Evolutionary conservation across 1,139 yeast species (phyloP), one percentile per base, ranked within the genome.

Genomic region (Geotrichum macrosporum): DNA sequence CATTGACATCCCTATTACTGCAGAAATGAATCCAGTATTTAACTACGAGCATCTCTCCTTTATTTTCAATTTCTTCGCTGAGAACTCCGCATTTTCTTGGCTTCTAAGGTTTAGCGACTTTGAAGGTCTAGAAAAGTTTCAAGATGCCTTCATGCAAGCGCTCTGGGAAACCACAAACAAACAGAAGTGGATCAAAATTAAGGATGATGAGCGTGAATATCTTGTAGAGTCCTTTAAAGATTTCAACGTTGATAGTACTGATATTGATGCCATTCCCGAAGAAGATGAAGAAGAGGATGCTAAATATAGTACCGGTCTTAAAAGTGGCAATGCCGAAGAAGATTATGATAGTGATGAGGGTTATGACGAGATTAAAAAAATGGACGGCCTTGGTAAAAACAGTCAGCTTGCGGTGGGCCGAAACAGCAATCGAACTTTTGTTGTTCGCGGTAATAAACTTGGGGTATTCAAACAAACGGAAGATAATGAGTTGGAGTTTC

Each of bases 381-480:
- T 63, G 54, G 46, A 57, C 27, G 59, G 62, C 40, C 56, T 61
- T 47, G 64, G 67, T n/a, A n/a, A n/a, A 19, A 70, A 84, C 61
- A 74, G 79, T 45, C 79, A 78, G 26, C 71, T 88, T 55, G 80
- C 84, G 0, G 80, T 86, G 15, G 92, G 95, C 1, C 76, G 70
- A 53, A 75, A 76, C 46, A 80, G 80, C 54, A 81, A 84, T 59
- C 73, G 94, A 31, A 75, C 94, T 0, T 88, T 75, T 62, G 92
- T 88, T 26, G n/a, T 84, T 0, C 76, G 94, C 55, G 95, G 89
- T 6, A 71, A 85, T 62, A 79, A 77, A 56, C 71, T 88, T 47
- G 96, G 96, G 19, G 89, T 88, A 4, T 86, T 86, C 67, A 80
- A 75, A 57, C 76, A 80, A 22, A 73, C 74, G 26, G 75, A 71